Base-by-base conservation (phyloP, 202 grass and related monocot species). In the Zizania palustris region DNA sequence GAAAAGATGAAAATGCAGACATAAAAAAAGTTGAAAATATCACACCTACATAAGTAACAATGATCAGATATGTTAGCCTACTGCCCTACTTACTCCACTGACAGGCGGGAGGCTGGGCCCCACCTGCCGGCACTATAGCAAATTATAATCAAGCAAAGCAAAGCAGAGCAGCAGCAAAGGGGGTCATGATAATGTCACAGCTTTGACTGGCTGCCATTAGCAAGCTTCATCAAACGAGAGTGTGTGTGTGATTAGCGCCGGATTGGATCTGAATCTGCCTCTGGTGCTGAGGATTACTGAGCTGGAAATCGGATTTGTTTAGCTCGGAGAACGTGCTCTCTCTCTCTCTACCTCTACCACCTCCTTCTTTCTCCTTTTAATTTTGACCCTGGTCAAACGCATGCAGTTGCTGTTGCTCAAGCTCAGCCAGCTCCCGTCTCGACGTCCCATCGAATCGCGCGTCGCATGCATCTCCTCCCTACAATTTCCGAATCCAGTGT, bases 321-420 rank as follows among this genome's bases (percentile, higher is more conserved):
- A 20, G 15, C 77, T 70, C 64, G 42, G 65, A 22, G 77, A 80
- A 70, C 65, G 65, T 80, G 77, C 65, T 46, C 6, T 22, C 1
- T 5, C 6, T 49, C 3, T 50, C 16, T 50, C 4, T 49, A 3
- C 6, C 16, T 50, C 16, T 2, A n/a, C n/a, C n/a, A n/a, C n/a
- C 4, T 50, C 6, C 46, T 20, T 9, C 19, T n/a, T 55, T 55
- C 22, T 9, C 3, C n/a, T 67, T 67, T 11, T 38, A 53, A 10
- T 21, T 15, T 59, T 43, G 70, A 59, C 18, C 38, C 3, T 5
- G 70, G 70, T 73, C 70, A 73, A 44, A 73, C 33, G 0, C 7
- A 20, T 36, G 40, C 8, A 28, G 0, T 28, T 28, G 28, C 28
- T 28, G 1, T 28, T 28, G 28, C 28, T 28, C 28, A 28, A 28